phyloP scores from a whole-genome alignment of 116 monocot species.

The Posidonia oceanica region DNA sequence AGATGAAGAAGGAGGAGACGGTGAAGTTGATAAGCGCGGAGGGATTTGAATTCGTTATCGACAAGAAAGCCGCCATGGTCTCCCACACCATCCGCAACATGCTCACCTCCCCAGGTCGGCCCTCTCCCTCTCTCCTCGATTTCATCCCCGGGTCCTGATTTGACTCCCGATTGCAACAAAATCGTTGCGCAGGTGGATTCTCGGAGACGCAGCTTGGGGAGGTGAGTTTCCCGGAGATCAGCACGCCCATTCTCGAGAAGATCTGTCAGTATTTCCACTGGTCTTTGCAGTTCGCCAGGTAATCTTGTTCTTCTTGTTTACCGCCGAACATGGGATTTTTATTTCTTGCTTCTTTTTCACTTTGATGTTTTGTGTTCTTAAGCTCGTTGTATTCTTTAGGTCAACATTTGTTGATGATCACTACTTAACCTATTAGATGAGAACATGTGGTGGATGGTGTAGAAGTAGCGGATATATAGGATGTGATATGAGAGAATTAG shows the following conservation, averaged over 20 bases:
- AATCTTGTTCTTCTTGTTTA: neutral
- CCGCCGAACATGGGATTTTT: neutral
- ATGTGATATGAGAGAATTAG: no score
- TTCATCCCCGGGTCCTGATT: neutral
- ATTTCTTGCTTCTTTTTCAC: neutral
- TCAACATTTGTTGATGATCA: no score
- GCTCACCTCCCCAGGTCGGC: constrained; percentile 86
- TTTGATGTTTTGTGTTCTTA: neutral
- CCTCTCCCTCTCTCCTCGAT: neutral
- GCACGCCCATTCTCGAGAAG: constrained; percentile 74
- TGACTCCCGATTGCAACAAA: no score
- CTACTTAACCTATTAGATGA: no score
- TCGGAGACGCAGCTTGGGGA: constrained; percentile 70
- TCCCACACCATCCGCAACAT: constrained; percentile 91
- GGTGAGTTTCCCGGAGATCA: constrained; percentile 90
- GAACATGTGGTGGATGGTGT: no score
- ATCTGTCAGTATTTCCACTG: constrained; percentile 99
- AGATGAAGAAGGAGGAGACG: constrained; percentile 67
- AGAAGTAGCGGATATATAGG: no score
- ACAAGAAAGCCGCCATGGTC: constrained; percentile 90
- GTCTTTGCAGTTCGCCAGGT: constrained; percentile 27
- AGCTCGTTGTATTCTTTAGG: neutral
- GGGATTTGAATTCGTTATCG: constrained; percentile 92
- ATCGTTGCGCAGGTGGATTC: constrained; percentile 39
- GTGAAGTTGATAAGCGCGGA: constrained; percentile 95